phyloP scores from a whole-genome alignment of 257 asterid genomes.

The Echium plantagineum region DNA sequence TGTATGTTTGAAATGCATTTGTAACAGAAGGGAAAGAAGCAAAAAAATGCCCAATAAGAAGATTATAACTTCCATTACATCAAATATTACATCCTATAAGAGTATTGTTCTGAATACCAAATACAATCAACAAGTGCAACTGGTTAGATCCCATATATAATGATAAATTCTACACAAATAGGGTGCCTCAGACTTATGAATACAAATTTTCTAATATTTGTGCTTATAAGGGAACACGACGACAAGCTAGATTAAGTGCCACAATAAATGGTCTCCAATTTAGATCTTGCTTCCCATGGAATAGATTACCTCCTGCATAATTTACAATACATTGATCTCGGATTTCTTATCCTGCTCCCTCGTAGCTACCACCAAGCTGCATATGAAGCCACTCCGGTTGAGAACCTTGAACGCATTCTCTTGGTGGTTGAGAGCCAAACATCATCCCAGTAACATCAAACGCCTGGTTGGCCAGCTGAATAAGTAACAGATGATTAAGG shows the following conservation, averaged over 20 bases:
- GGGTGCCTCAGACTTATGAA: slow-evolving; percentile 26
- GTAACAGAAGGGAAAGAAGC: neutral
- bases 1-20: too few relatives aligned
- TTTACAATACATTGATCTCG: slow-evolving; percentile 1
- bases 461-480: slow-evolving; percentile 43
- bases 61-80: neutral
- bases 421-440: slow-evolving; percentile 49
- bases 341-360: slow-evolving; percentile 34
- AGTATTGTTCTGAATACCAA: neutral
- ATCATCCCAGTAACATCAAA: slow-evolving; percentile 53
- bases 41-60: neutral
- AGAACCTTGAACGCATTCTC: slow-evolving; percentile 46
- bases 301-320: slow-evolving; percentile 2
- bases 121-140: neutral
- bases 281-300: neutral
- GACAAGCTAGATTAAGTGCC: neutral
- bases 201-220: neutral
- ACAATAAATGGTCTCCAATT: neutral
- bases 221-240: neutral
- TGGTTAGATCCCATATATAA: neutral
- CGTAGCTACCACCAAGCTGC: slow-evolving; percentile 58
- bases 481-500: neutral
- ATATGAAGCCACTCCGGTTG: slow-evolving; percentile 80
- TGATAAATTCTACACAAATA: neutral
- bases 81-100: neutral